A percentile compares a stretch with the other conserved stretches of the same genome.
These are phyloP conservation scores for Collybiopsis luxurians DNA, from an alignment of 768 basidiomycete species.

Conservation along the genomic window DNA sequence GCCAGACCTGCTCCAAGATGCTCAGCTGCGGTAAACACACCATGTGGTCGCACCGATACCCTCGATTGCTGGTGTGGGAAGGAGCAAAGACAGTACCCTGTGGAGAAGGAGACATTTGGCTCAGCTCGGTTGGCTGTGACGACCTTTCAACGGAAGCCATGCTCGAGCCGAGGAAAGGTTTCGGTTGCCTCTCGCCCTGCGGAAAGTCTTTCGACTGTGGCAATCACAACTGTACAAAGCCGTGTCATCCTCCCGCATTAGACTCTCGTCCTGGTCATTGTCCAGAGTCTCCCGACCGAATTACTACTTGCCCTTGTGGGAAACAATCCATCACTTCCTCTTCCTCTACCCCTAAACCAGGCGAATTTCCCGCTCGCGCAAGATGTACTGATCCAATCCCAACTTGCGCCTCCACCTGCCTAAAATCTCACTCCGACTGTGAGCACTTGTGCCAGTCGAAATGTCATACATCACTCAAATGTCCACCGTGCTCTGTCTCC, in stretches of 20 bases:
- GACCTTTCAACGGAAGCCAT: constrained; percentile 55
- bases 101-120: constrained; percentile 27
- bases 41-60: constrained; percentile 54
- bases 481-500: constrained; percentile 73
- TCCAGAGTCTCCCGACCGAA: constrained; percentile 65
- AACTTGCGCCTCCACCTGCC: constrained; percentile 70
- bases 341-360: constrained; percentile 24
- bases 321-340: constrained; percentile 47
- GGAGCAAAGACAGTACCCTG: constrained; percentile 58
- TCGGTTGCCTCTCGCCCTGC: constrained; percentile 1
- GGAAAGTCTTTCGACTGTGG: constrained; percentile 77
- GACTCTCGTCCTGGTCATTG: constrained; percentile 49
- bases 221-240: constrained; percentile 65
- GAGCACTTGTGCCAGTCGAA: constrained; percentile 64
- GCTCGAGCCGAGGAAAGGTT: background rate
- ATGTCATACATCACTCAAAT: constrained; percentile 73
- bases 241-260: constrained; percentile 73
- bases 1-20: constrained; percentile 37
- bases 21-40: constrained; percentile 74
- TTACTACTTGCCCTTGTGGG: constrained; percentile 85
- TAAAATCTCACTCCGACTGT: constrained; percentile 61
- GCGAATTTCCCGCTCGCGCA: constrained; percentile 38
- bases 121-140: constrained; percentile 50
- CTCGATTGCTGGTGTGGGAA: constrained; percentile 82
- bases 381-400: constrained; percentile 78